phyloP scores from a whole-genome alignment of 805 yeast species.

The Saturnispora dispora region DNA sequence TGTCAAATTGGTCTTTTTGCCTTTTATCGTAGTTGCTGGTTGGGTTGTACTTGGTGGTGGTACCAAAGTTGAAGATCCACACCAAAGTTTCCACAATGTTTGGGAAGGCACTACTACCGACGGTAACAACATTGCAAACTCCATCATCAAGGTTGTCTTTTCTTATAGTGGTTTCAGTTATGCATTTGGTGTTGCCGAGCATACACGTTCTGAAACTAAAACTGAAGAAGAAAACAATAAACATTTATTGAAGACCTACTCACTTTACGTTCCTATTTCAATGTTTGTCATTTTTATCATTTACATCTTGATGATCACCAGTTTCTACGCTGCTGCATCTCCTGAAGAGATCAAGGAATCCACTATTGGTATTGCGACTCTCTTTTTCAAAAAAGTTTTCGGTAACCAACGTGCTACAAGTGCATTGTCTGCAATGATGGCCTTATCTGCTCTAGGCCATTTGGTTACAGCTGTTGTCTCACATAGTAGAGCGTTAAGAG shows the following conservation, averaged over 20 bases:
- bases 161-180: slow-evolving; percentile 35
- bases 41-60: slow-evolving; percentile 80
- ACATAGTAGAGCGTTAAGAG: slow-evolving; percentile 75
- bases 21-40: slow-evolving; percentile 66
- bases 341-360: slow-evolving; percentile 47
- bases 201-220: slow-evolving; percentile 32
- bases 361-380: slow-evolving; percentile 66
- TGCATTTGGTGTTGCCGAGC: slow-evolving; percentile 31
- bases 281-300: slow-evolving; percentile 50
- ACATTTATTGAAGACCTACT: slow-evolving; percentile 41
- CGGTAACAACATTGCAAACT: slow-evolving; percentile 35
- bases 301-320: slow-evolving; percentile 68
- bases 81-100: slow-evolving; percentile 27
- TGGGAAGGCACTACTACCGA: slow-evolving; percentile 34
- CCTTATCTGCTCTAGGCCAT: slow-evolving; percentile 73
- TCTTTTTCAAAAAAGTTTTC: slow-evolving; percentile 64
- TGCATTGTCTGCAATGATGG: slow-evolving; percentile 73
- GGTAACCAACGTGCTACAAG: slow-evolving; percentile 47
- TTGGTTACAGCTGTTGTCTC: slow-evolving; percentile 73
- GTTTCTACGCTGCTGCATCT: slow-evolving; percentile 71
- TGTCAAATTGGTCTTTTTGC: slow-evolving; percentile 62
- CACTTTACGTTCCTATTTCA: slow-evolving; percentile 68
- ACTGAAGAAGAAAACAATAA: slow-evolving; percentile 40
- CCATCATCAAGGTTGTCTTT: slow-evolving; percentile 36
- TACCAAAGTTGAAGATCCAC: slow-evolving; percentile 26